Base-by-base conservation (phyloP, 306 rosid species). In the Sphenostylis stenocarpa region DNA sequence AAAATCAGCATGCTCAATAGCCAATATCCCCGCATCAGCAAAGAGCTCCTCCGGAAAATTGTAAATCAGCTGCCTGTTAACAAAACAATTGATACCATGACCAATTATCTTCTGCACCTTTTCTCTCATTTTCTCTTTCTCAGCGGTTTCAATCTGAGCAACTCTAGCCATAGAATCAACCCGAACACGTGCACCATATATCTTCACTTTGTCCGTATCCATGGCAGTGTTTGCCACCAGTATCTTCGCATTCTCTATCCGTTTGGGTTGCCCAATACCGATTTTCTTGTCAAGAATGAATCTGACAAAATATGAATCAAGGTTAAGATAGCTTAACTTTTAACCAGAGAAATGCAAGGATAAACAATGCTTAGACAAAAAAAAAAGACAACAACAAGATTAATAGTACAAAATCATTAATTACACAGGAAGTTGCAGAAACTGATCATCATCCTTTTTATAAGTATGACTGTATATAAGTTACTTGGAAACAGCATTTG, bases 1-100 rank as follows among this genome's bases (percentile, higher is more conserved):
- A 81, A 96, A 92, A 89, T 92, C 99, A 82, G 99, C 99, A 85
- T 96, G 98, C 90, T 96, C 97, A 87, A 96, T 96, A 4, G 99
- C 97, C 55, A 95, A 93, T 55, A 96, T 85, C 86, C 99, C 97
- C 0, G 90, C 94, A 88, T 92, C 99, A 26, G 99, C 97, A 86
- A 95, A 92, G 77, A 95, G 96, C 81, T 95, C 99, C 82, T 92
- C 97, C 23, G 97, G 99, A 80, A 95, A 95, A 76, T 95, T 95
- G 90, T 90, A 95, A 51, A 95, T 92, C 86, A 95, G 86, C 83
- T 95, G 99, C 75, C 99, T 86, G 84, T 95, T 95, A 38, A 95
- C 90, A 36, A 95, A 95, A 65, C 97, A 90, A 83, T 95, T 95
- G 75, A 95, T 92, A 61, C 97, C 97, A 49, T 95, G 99, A 79